phyloP scores from a whole-genome alignment of 2,329 filamentous ascomycete species.

The Diplocarpon mali region DNA sequence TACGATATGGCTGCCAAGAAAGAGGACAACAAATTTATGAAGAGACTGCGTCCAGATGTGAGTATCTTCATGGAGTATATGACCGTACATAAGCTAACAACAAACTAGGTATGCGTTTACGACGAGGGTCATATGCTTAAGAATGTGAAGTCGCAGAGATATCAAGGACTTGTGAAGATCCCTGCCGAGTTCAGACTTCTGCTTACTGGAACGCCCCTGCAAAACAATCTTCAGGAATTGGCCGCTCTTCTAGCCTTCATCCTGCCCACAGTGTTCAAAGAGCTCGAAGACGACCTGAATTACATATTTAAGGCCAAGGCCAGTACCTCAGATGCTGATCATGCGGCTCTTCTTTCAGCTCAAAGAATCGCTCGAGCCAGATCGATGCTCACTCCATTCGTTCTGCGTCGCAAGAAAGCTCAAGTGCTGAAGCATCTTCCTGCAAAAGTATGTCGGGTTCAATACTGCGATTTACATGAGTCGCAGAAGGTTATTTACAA shows the following conservation, averaged over 20 bases:
- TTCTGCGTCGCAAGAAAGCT: slow-evolving; percentile 84
- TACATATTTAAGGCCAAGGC: slow-evolving; percentile 89
- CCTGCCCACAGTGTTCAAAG: slow-evolving; percentile 71
- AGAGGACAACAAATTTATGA: slow-evolving; percentile 52
- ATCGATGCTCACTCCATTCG: slow-evolving; percentile 90
- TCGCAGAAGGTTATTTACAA: slow-evolving; percentile 66
- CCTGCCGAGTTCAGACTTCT: slow-evolving; percentile 74
- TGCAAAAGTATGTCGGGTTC: slow-evolving; percentile 63
- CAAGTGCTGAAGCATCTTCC: slow-evolving; percentile 83
- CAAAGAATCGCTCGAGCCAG: slow-evolving; percentile 80
- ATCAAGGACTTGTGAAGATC: slow-evolving; percentile 68
- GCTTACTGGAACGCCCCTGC: slow-evolving; percentile 80
- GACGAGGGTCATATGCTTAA: slow-evolving; percentile 94
- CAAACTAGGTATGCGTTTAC: slow-evolving; percentile 46
- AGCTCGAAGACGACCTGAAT: slow-evolving; percentile 66
- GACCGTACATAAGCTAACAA: slow-evolving; percentile 8
- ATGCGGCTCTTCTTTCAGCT: slow-evolving; percentile 74
- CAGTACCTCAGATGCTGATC: slow-evolving; percentile 65
- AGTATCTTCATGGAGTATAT: slow-evolving; percentile 4
- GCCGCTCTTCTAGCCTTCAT: slow-evolving; percentile 89
- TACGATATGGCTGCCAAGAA: slow-evolving; percentile 52
- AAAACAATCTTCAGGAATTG: slow-evolving; percentile 90
- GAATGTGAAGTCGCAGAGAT: slow-evolving; percentile 73
- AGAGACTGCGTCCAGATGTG: slow-evolving; percentile 42
- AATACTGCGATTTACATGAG: slow-evolving; percentile 69